These are phyloP conservation scores for Coemansia sp. DNA, from an alignment of 192 early-diverging fungal species.

Conservation along the genomic window DNA sequence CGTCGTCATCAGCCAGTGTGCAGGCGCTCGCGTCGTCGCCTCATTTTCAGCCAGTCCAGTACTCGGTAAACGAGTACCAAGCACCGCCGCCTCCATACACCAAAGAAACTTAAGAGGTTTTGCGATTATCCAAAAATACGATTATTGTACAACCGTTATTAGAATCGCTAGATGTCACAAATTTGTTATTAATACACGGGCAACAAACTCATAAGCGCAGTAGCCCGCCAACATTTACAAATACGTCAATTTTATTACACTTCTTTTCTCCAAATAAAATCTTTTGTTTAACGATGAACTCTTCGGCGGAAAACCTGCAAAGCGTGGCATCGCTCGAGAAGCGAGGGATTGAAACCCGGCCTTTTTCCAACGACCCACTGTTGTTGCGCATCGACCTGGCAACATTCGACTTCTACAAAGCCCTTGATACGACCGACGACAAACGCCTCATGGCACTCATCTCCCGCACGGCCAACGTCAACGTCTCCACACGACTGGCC, in stretches of 20 bases:
- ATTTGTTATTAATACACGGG: too few relatives aligned
- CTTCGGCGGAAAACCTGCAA: not conserved
- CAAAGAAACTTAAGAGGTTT: not conserved
- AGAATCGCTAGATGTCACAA: too few relatives aligned
- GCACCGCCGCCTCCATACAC: conserved; percentile 37
- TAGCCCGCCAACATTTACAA: too few relatives aligned
- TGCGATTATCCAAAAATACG: too few relatives aligned
- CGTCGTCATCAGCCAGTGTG: not conserved
- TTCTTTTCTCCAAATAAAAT: too few relatives aligned
- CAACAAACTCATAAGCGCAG: too few relatives aligned
- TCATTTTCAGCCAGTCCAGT: conserved; percentile 36
- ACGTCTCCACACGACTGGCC: conserved; percentile 18
- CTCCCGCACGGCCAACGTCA: conserved; percentile 27
- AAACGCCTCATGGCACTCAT: conserved; percentile 30
- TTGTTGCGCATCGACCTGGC: conserved; percentile 43
- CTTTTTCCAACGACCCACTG: conserved; percentile 35
- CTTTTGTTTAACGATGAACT: not conserved
- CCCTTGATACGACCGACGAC: conserved; percentile 10
- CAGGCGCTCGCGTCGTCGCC: not conserved
- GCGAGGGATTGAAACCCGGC: conserved; percentile 6
- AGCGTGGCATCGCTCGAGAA: not conserved
- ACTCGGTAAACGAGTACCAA: conserved; percentile 31
- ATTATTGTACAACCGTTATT: too few relatives aligned
- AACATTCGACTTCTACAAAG: conserved; percentile 26
- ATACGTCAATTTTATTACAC: too few relatives aligned